A percentile compares a stretch with the other conserved stretches of the same genome.
Evolutionary conservation across 768 basidiomycete species (phyloP).

Genomic region (Leccinum sublutescens): DNA sequence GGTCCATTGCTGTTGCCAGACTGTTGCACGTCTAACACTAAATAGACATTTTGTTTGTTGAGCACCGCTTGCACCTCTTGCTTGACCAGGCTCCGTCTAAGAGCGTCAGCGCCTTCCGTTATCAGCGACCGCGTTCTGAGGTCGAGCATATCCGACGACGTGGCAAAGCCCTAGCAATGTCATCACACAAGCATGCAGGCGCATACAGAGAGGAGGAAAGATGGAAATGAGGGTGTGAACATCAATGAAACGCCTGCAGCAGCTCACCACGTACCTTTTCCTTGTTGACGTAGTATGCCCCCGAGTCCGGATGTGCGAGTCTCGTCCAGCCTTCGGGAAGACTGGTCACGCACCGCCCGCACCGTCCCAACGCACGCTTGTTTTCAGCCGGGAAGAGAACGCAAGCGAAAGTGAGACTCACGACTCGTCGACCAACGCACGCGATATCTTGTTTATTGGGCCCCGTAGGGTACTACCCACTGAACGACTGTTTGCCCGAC

Average conservation of each 20-base stretch:
- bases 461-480: not conserved
- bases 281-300: slow-evolving; percentile 30
- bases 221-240: not conserved
- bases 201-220: not conserved
- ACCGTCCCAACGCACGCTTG: not conserved
- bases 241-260: not conserved
- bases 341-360: slow-evolving; percentile 4
- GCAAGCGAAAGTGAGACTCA: slow-evolving; percentile 1
- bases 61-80: slow-evolving; percentile 3
- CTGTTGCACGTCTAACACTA: slow-evolving; percentile 20
- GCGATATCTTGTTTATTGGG: not conserved
- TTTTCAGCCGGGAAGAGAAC: not conserved
- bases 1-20: not conserved
- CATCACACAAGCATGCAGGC: not conserved
- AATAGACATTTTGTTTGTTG: slow-evolving; percentile 4
- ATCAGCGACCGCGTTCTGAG: slow-evolving; percentile 6
- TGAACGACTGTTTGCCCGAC: not conserved
- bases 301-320: slow-evolving; percentile 33
- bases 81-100: slow-evolving; percentile 6
- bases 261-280: slow-evolving; percentile 27
- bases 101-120: slow-evolving; percentile 11
- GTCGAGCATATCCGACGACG: slow-evolving; percentile 13
- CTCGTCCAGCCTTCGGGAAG: slow-evolving; percentile 28
- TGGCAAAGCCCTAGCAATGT: slow-evolving; percentile 10
- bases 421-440: slow-evolving; percentile 1